Base-by-base conservation (phyloP, 23 red algal genomes). In the Gracilaria domingensis region DNA sequence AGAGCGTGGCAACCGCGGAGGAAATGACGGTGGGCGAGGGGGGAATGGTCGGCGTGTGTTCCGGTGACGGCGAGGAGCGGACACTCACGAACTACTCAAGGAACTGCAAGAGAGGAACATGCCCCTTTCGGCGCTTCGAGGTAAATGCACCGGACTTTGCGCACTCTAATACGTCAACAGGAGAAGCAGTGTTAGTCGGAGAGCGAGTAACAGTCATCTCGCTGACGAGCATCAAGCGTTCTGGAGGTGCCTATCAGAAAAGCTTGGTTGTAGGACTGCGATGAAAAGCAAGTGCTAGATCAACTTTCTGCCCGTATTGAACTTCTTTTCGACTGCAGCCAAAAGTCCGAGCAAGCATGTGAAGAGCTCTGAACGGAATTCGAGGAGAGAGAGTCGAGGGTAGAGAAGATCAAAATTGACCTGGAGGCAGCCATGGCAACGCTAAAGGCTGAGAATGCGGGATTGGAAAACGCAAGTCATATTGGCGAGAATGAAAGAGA, bases 201-300 rank as follows among this genome's bases (percentile, higher is more conserved):
- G 75, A 59, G 33, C 26, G 0, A 66, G 37, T 32, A 82, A 48
- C 60, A 39, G 49, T 38, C 67, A 50, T 42, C 60, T 50, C 34
- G 56, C 47, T 47, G 87, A 80, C 36, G 73, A 80, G 16, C 66
- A 92, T 30, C 58, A 76, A 54, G 34, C 56, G 24, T 92, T 92
- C 89, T 78, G 84, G 24, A 59, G 61, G 24, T 79, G 89, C 35
- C 64, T 92, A 18, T 92, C 89, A 8, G 89, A 83, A 17, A 92
- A 50, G 64, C 89, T 92, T 26, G 89, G 78, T 0, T 83, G 48
- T 33, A 62, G 54, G 33, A 40, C 89, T 12, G 51, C 14, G 25
- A 73, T 39, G 48, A 76, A 21, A 73, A 84, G 17, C 76, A 92
- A 42, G 45, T 92, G 4, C 3, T 92, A 23, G 76, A 67, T 16